Conservation (phyloP, 371 early-diverging fungal species). For the Mucor circinelloides region DNA sequence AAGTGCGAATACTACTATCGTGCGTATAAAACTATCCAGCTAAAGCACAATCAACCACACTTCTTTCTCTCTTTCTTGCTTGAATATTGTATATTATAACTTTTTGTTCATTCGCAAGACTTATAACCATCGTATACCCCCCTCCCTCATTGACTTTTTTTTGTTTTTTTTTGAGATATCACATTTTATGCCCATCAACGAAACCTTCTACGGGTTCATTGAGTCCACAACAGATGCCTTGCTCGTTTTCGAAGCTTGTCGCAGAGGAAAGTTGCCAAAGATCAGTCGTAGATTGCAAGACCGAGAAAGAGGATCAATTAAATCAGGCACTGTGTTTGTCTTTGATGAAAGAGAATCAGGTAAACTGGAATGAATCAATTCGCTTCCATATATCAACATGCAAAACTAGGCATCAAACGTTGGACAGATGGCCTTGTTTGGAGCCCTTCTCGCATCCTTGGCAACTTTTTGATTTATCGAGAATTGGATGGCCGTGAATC, state of each 20-base stretch:
- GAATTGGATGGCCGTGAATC: constrained; percentile 64
- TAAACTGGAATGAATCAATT: constrained; percentile 5
- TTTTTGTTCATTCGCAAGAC: neutral
- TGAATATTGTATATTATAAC: neutral
- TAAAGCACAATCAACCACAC: neutral
- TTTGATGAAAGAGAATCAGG: constrained; percentile 76
- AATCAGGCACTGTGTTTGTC: constrained; percentile 68
- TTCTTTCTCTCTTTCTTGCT: neutral
- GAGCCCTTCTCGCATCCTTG: constrained; percentile 83
- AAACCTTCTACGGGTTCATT: constrained; percentile 59
- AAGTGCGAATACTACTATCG: neutral
- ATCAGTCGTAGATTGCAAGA: constrained; percentile 68
- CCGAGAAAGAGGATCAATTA: constrained; percentile 59
- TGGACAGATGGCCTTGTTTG: constrained; percentile 91
- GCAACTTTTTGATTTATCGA: constrained; percentile 79
- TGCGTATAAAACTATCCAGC: neutral
- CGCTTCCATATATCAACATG: neutral
- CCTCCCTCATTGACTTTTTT: neutral
- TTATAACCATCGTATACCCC: neutral
- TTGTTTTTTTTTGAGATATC: no score
- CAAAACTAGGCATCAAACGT: constrained; percentile 72
- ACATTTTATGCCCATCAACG: constrained; percentile 33
- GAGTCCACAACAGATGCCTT: constrained; percentile 68
- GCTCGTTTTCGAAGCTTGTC: constrained; percentile 71
- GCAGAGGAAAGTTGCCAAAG: constrained; percentile 58